Base-by-base conservation (phyloP, 2,329 filamentous ascomycete species). In the Tolypocladium amazonense region DNA sequence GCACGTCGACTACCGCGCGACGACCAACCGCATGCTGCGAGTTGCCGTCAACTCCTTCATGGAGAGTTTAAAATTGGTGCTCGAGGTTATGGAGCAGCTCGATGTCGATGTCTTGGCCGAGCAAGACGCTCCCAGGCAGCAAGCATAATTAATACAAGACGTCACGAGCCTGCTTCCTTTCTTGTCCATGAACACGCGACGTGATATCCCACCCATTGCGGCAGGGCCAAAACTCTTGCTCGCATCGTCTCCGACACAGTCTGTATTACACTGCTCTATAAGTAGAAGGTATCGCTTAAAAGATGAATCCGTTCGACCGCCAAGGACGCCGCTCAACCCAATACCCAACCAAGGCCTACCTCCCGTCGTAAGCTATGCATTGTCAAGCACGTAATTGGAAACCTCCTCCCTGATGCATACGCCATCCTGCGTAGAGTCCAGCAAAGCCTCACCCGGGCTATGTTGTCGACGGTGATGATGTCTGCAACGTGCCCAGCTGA, bases 41-140 rank as follows among this genome's bases (percentile, higher is more conserved):
- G 94, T 99, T 2, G 90, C 93, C 3, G 92, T 97, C 60, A 97
- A 97, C 75, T 91, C 92, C 12, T 97, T 97, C 74, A 92, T 97
- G 81, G 93, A 97, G 68, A 95, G 88, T 66, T 73, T 97, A 59
- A 85, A 86, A 58, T 85, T 97, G 6, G 88, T 97, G 1, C 73
- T 97, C 50, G 89, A 92, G 59, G 89, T 96, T 20, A 96, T 97
- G 89, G 86, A 90, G 73, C 88, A 95, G 71, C 75, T 97, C 67
- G 93, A 97, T 73, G 84, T 87, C 33, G 92, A 97, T 76, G 88
- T 94, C 2, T 71, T 96, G 45, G 83, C 60, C 15, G 63, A 65
- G 56, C 60, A 66, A 58, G 59, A 65, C 64, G 58, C 60, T 61
- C 53, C 59, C 56, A 53, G 59, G 52, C 58, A 35, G 23, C 56